A percentile compares a stretch with the other conserved stretches of the same genome.
Evolutionary conservation across 1,284 basidiomycete genomes (phyloP).

Genomic region (Pseudozyma pruni): DNA sequence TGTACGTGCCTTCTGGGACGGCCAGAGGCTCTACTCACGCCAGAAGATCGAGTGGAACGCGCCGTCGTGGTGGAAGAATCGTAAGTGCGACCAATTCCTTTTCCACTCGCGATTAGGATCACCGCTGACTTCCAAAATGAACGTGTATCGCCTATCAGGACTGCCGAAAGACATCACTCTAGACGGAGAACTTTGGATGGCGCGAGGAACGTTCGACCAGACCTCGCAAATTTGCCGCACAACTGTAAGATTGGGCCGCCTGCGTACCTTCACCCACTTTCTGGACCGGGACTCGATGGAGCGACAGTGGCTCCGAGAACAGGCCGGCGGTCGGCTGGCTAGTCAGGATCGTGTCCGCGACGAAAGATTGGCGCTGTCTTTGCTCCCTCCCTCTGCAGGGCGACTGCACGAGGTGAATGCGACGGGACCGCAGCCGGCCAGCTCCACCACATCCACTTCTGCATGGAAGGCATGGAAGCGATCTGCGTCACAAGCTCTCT

Average conservation of each 20-base stretch:
- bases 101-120: too few relatives aligned
- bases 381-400: not conserved
- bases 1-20: conserved; percentile 74
- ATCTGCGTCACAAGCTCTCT: not conserved
- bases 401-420: not conserved
- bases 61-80: conserved; percentile 74
- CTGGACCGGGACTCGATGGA: conserved; percentile 43
- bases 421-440: not conserved
- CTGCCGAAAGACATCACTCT: conserved; percentile 74
- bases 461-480: conserved; percentile 27
- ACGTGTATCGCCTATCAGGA: conserved; percentile 66
- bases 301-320: conserved; percentile 40
- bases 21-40: conserved; percentile 73
- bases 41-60: conserved; percentile 75
- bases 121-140: too few relatives aligned
- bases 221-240: conserved; percentile 49
- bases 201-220: conserved; percentile 53
- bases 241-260: conserved; percentile 47
- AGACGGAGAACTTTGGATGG: conserved; percentile 72
- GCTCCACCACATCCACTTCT: not conserved
- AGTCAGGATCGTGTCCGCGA: conserved; percentile 36
- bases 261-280: conserved; percentile 32
- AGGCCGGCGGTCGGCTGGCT: conserved; percentile 69
- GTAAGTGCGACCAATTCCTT: conserved; percentile 67
- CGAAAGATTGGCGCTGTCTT: conserved; percentile 4